Evolutionary conservation across 2,329 filamentous ascomycete species (phyloP), one percentile per base, ranked within the genome.

Genomic region (Fusarium tjaetaba): DNA sequence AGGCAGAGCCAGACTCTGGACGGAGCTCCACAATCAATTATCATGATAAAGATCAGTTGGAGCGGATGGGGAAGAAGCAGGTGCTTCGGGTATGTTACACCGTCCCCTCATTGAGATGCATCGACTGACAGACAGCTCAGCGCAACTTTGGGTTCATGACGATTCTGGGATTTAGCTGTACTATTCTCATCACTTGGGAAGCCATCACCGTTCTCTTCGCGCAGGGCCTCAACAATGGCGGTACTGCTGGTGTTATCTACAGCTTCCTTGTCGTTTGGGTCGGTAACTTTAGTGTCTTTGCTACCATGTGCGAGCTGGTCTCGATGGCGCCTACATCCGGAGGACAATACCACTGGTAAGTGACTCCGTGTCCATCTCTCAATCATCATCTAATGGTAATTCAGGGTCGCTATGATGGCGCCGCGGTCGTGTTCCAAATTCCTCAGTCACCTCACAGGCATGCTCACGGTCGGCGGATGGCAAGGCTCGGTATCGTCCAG

Each of bases 281-380:
- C 38, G 86, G 86, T 7, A 85, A 82, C 70, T 75, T 85, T 36
- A 82, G 83, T 39, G 82, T 86, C 32, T 86, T 85, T 32, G 79
- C 81, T 7, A 82, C 77, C 28, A 75, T 80, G 70, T 79, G 76
- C 18, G 85, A 86, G 76, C 81, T 85, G 69, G 82, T 83, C 3
- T 86, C 83, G 1, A 86, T 86, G 81, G 83, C 87, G 68, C 72
- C 88, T 75, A 76, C 89, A 74, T 64, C 87, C 0, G 89, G 88
- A 51, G 89, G 89, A 14, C 88, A 91, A 79, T 91, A 90, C 71
- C 88, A 90, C 76, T 90, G 88, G 67, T 30, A 42, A 41, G 8
- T 13, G n/a, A n/a, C n/a, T n/a, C n/a, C n/a, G n/a, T 7, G 10
- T 4, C 3, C 5, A 2, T 22, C 1, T 10, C 1, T 4, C 11